Conservation (phyloP, 495 filamentous ascomycete genomes). For the Podospora pseudopauciseta region DNA sequence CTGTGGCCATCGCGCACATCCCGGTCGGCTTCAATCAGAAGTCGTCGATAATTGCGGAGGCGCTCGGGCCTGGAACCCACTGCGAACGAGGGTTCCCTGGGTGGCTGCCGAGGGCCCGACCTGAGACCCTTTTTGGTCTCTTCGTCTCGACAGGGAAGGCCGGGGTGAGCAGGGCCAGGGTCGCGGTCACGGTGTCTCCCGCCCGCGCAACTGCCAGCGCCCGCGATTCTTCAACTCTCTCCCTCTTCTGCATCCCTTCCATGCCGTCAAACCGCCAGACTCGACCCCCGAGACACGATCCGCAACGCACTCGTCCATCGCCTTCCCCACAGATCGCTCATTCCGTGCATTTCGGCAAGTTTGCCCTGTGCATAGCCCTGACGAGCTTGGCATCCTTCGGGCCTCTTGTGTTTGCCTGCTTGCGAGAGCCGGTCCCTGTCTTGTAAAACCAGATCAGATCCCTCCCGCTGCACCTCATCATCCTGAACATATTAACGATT, state of each 20-base stretch:
- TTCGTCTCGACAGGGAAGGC: slow-evolving; percentile 6
- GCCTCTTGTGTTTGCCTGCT: slow-evolving; percentile 21
- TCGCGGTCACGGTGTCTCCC: slow-evolving; percentile 11
- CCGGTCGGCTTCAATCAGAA: slow-evolving; percentile 9
- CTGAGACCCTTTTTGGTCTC: slow-evolving; percentile 14
- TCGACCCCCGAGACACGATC: slow-evolving; percentile 42
- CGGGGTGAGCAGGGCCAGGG: slow-evolving; percentile 9
- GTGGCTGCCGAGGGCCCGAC: slow-evolving; percentile 10
- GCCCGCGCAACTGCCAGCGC: background rate
- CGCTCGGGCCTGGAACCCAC: slow-evolving; percentile 15
- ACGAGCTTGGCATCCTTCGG: slow-evolving; percentile 18
- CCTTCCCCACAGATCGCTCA: slow-evolving; percentile 22
- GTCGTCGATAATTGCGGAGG: slow-evolving; percentile 9
- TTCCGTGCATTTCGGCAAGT: slow-evolving; percentile 7
- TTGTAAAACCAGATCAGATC: slow-evolving; percentile 25
- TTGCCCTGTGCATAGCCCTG: slow-evolving; percentile 14
- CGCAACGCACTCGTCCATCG: slow-evolving; percentile 35
- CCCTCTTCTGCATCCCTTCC: slow-evolving; percentile 13
- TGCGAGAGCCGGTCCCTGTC: slow-evolving; percentile 4
- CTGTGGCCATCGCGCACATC: slow-evolving; percentile 27
- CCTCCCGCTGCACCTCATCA: slow-evolving; percentile 8
- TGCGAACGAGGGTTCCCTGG: slow-evolving; percentile 10
- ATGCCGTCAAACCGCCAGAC: slow-evolving; percentile 26
- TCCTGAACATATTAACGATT: slow-evolving; percentile 19
- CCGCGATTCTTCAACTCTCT: slow-evolving; percentile 10